Percentiles rank a stretch among this genome's conserved stretches.
Conservation (phyloP, 495 filamentous ascomycete genomes). For the Penicillium diatomitis region DNA sequence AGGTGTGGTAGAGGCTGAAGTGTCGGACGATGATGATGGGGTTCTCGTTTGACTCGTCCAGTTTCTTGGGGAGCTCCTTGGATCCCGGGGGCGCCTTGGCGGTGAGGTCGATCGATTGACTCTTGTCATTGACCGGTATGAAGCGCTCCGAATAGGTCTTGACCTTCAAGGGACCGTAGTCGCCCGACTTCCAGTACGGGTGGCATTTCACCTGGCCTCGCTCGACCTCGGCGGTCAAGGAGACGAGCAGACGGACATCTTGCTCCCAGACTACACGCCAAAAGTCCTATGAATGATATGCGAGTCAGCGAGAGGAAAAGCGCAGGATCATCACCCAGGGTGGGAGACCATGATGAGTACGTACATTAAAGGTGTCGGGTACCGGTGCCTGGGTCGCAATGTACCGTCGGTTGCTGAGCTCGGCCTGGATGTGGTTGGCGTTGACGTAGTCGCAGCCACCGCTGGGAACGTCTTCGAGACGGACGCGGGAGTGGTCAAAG, state of each 20-base stretch:
- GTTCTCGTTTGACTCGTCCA: slow-evolving; percentile 34
- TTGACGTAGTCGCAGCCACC: slow-evolving; percentile 93
- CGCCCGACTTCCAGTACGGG: slow-evolving; percentile 75
- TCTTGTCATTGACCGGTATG: slow-evolving; percentile 55
- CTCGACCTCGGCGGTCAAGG: slow-evolving; percentile 92
- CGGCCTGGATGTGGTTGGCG: slow-evolving; percentile 73
- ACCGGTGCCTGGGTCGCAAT: slow-evolving; percentile 94
- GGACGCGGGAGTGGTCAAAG: slow-evolving; percentile 88
- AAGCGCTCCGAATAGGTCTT: slow-evolving; percentile 71
- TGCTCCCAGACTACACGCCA: slow-evolving; percentile 98
- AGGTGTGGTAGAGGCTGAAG: slow-evolving; percentile 70
- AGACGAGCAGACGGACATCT: slow-evolving; percentile 87
- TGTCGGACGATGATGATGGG: slow-evolving; percentile 79
- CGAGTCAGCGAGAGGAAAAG: background rate
- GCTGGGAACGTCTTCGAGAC: slow-evolving; percentile 56
- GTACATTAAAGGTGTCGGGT: slow-evolving; percentile 83
- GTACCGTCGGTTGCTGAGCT: slow-evolving; percentile 75
- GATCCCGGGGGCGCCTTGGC: slow-evolving; percentile 9
- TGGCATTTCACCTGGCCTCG: slow-evolving; percentile 93
- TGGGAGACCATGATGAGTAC: slow-evolving; percentile 18
- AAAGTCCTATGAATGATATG: slow-evolving; percentile 63
- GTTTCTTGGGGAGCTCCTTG: slow-evolving; percentile 6
- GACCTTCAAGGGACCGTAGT: slow-evolving; percentile 73
- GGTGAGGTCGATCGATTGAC: slow-evolving; percentile 3
- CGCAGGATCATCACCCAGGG: too few species aligned